phyloP scores from a whole-genome alignment of 1,284 basidiomycete genomes.

The Caloboletus inedulis region DNA sequence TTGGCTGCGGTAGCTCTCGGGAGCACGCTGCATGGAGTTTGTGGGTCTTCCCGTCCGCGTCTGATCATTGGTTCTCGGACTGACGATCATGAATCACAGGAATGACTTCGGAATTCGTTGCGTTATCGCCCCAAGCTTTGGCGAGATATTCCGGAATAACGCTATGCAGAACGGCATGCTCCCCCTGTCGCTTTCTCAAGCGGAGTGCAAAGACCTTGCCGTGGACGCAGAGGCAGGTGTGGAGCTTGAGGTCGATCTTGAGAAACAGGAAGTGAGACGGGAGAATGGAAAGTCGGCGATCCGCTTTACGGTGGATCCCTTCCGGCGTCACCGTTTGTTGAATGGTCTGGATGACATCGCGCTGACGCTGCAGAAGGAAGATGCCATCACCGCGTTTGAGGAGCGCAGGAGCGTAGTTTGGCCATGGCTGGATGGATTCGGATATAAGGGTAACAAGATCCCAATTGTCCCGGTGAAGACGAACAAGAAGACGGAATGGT shows the following conservation, averaged over 20 bases:
- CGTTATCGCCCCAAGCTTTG: conserved; percentile 91
- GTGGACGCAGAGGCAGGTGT: conserved; percentile 78
- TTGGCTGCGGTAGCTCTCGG: conserved; percentile 91
- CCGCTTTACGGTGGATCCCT: conserved; percentile 78
- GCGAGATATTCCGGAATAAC: conserved; percentile 92
- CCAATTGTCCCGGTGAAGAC: conserved; percentile 47
- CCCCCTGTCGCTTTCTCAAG: conserved; percentile 75
- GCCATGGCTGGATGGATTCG: conserved; percentile 95
- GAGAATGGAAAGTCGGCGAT: conserved; percentile 72
- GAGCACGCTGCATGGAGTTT: conserved; percentile 97
- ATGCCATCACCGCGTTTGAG: conserved; percentile 76
- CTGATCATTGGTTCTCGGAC: not conserved
- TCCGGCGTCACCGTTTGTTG: conserved; percentile 88
- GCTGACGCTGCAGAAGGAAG: conserved; percentile 78
- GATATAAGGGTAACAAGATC: conserved; percentile 77
- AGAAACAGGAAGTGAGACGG: conserved; percentile 81
- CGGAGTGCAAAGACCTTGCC: conserved; percentile 72
- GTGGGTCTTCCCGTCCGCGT: conserved; percentile 43
- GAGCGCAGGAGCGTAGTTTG: conserved; percentile 67
- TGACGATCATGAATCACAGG: conserved; percentile 38
- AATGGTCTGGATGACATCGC: conserved; percentile 95
- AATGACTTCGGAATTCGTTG: conserved; percentile 94
- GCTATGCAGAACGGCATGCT: conserved; percentile 98
- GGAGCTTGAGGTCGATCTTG: conserved; percentile 88
- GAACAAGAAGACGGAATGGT: conserved; percentile 77